A percentile compares a stretch with the other conserved stretches of the same genome.
phyloP scores from a whole-genome alignment of 2,329 filamentous ascomycete species.

The Sclerotinia minor region DNA sequence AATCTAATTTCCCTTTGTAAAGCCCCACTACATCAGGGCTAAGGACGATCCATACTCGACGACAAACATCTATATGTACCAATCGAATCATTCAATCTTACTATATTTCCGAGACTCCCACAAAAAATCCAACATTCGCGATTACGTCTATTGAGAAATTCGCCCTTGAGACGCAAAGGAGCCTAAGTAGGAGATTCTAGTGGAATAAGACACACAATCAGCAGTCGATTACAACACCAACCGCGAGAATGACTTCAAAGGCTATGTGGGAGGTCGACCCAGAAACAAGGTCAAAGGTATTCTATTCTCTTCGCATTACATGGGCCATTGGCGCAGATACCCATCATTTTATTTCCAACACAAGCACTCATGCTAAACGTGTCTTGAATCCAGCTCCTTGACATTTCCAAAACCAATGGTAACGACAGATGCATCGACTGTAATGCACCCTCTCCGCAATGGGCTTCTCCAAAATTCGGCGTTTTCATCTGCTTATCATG shows the following conservation, averaged over 20 bases:
- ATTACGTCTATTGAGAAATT: background rate
- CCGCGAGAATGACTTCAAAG: slow-evolving; percentile 59
- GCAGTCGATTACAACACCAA: background rate
- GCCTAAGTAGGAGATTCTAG: background rate
- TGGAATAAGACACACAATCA: background rate
- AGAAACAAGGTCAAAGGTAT: slow-evolving; percentile 91
- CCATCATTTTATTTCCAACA: background rate
- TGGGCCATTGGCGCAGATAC: background rate
- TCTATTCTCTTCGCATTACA: slow-evolving; percentile 28
- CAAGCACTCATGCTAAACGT: slow-evolving; percentile 28
- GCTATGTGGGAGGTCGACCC: slow-evolving; percentile 98
- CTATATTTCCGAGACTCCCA: background rate
- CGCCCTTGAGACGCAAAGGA: background rate
- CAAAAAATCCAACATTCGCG: background rate
- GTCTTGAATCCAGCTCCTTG: slow-evolving; percentile 64
- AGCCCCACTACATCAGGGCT: slow-evolving; percentile 8
- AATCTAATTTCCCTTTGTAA: slow-evolving; percentile 13
- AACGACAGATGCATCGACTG: slow-evolving; percentile 96
- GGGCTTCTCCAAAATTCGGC: slow-evolving; percentile 95
- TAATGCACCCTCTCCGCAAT: slow-evolving; percentile 93
- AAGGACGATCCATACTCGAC: slow-evolving; percentile 2
- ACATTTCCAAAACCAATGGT: slow-evolving; percentile 84
- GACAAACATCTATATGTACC: background rate
- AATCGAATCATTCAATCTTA: background rate
- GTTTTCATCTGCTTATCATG: slow-evolving; percentile 98